These are phyloP conservation scores for Lipomyces spencermartinsiae DNA, from an alignment of 805 yeast genomes.

Conservation along the genomic window DNA sequence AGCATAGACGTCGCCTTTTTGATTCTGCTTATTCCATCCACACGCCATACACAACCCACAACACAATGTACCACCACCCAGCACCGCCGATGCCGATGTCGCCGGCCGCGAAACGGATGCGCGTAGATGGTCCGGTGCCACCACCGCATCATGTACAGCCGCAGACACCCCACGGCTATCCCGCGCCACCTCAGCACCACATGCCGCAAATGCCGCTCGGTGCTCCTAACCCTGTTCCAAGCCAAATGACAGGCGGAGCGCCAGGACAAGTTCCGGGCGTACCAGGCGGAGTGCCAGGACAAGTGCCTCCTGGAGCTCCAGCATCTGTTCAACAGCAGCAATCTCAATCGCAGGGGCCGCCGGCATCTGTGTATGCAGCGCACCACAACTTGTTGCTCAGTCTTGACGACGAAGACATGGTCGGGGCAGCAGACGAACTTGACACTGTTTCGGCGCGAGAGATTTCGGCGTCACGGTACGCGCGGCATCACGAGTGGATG, in stretches of 20 bases:
- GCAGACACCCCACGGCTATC: constrained; percentile 11
- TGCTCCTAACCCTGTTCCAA: neutral
- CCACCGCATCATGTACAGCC: constrained; percentile 14
- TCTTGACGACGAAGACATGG: constrained; percentile 34
- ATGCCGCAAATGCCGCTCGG: constrained; percentile 9
- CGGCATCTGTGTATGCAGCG: constrained; percentile 21
- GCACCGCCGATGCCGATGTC: constrained; percentile 33
- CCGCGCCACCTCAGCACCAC: constrained; percentile 8
- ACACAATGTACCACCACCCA: constrained; percentile 34
- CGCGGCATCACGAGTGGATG: constrained; percentile 54
- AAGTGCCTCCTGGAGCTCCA: neutral
- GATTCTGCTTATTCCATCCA: neutral
- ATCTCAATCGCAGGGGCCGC: constrained; percentile 12
- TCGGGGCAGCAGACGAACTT: constrained; percentile 44
- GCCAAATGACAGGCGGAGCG: constrained; percentile 1
- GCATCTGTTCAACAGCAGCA: constrained; percentile 9
- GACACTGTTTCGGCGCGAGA: constrained; percentile 51
- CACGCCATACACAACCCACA: neutral
- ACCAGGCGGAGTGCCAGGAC: neutral
- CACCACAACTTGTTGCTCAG: constrained; percentile 27
- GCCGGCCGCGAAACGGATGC: constrained; percentile 31
- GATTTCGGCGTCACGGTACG: constrained; percentile 51
- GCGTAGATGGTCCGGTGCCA: constrained; percentile 27
- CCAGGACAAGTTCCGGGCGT: constrained; percentile 5
- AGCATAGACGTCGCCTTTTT: neutral